phyloP scores from a whole-genome alignment of 176 grass and related monocot species.

The Stipa capillata region DNA sequence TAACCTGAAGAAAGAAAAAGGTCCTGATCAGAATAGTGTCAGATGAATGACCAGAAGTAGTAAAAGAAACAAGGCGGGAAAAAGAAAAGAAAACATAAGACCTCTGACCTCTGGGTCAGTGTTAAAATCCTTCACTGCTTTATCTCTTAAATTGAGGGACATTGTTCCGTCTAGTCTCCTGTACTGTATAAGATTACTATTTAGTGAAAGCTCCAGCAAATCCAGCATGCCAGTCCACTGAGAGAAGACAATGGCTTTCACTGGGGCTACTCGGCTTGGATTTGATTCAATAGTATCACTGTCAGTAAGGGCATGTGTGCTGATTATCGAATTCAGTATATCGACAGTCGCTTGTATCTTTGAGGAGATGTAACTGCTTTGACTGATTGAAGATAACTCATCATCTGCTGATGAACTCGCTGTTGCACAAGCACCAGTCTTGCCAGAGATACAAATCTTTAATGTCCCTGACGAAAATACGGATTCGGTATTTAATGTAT shows the following conservation, averaged over 20 bases:
- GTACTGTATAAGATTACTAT: constrained; percentile 79
- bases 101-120: constrained; percentile 95
- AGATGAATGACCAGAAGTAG: not conserved
- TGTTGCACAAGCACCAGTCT: constrained; percentile 38
- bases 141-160: constrained; percentile 79
- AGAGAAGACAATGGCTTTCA: constrained; percentile 96
- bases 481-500: constrained; percentile 50
- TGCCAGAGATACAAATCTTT: constrained; percentile 53
- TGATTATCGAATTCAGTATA: constrained; percentile 59
- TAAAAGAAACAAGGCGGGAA: not conserved
- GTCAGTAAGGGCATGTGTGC: constrained; percentile 29
- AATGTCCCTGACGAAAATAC: constrained; percentile 77
- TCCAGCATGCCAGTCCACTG: constrained; percentile 99
- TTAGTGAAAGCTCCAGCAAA: constrained; percentile 80
- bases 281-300: constrained; percentile 40
- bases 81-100: no score
- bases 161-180: constrained; percentile 95
- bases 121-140: constrained; percentile 90
- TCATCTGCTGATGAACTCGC: constrained; percentile 46
- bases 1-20: constrained; percentile 46
- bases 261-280: constrained; percentile 31
- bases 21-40: not conserved
- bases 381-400: constrained; percentile 48
- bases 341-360: constrained; percentile 74
- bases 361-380: constrained; percentile 76